phyloP scores from a whole-genome alignment of 2,329 filamentous ascomycete genomes.

The Colletotrichum tamarilloi region DNA sequence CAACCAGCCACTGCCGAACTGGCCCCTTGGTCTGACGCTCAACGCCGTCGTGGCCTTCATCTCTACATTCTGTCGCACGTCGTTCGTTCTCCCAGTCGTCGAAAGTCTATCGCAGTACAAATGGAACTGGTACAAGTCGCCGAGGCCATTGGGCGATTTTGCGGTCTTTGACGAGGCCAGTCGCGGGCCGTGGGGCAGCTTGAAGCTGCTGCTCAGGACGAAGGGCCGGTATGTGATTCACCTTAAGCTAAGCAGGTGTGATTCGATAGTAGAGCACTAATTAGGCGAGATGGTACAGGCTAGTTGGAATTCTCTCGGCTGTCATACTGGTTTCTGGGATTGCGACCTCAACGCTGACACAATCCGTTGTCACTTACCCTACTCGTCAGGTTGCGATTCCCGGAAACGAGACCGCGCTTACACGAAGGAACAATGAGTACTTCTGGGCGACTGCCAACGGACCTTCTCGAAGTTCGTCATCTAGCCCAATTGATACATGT shows the following conservation, averaged over 20 bases:
- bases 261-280: not conserved
- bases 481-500: no score
- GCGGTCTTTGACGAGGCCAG: slow-evolving; percentile 35
- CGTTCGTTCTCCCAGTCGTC: slow-evolving; percentile 40
- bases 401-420: not conserved
- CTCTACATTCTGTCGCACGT: slow-evolving; percentile 39
- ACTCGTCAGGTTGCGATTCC: not conserved
- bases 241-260: not conserved
- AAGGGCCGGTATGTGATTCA: slow-evolving; percentile 3
- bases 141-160: slow-evolving; percentile 34
- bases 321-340: slow-evolving; percentile 31
- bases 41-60: slow-evolving; percentile 44
- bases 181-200: slow-evolving; percentile 36
- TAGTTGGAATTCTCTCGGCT: slow-evolving; percentile 17
- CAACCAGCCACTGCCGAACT: slow-evolving; percentile 38
- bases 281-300: not conserved
- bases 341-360: slow-evolving; percentile 34
- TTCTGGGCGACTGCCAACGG: slow-evolving; percentile 17
- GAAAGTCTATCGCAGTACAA: slow-evolving; percentile 40
- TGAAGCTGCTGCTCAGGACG: slow-evolving; percentile 23
- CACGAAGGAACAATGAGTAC: not conserved
- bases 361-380: slow-evolving; percentile 31
- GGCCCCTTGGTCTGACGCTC: slow-evolving; percentile 41
- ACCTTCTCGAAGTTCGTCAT: not conserved
- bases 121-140: slow-evolving; percentile 35